phyloP scores from a whole-genome alignment of 768 basidiomycete genomes.

The Termitomyces sp. region DNA sequence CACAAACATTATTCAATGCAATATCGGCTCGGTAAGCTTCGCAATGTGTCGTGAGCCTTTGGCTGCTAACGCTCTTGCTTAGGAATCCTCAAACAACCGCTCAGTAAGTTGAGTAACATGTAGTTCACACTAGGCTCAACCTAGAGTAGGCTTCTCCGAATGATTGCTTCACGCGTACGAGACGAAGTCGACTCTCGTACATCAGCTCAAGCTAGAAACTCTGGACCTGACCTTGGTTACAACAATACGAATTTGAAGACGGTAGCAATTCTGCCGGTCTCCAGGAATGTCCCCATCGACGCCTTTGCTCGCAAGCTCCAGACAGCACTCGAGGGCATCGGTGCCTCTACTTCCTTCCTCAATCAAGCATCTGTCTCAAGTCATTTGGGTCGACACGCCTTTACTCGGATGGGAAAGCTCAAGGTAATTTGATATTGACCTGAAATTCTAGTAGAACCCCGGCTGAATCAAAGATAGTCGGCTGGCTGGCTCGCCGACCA shows the following conservation, averaged over 20 bases:
- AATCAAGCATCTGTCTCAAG: slow-evolving; percentile 91
- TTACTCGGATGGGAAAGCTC: slow-evolving; percentile 94
- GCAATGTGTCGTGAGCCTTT: neutral
- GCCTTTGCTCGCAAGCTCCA: slow-evolving; percentile 88
- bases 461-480: slow-evolving; percentile 21
- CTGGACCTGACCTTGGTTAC: slow-evolving; percentile 56
- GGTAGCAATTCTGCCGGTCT: slow-evolving; percentile 85
- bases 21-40: slow-evolving; percentile 71
- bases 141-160: slow-evolving; percentile 57
- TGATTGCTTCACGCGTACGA: slow-evolving; percentile 90
- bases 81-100: slow-evolving; percentile 85
- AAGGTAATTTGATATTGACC: slow-evolving; percentile 57
- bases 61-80: neutral
- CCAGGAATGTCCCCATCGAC: slow-evolving; percentile 83
- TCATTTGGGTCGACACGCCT: slow-evolving; percentile 92
- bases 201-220: slow-evolving; percentile 42
- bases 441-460: neutral
- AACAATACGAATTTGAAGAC: slow-evolving; percentile 90
- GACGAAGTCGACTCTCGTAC: slow-evolving; percentile 69
- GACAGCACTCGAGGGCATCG: slow-evolving; percentile 82
- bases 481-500: slow-evolving; percentile 90
- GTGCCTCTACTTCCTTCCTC: slow-evolving; percentile 88
- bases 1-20: slow-evolving; percentile 95
- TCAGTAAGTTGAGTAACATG: slow-evolving; percentile 43
- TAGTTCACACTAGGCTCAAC: neutral